Evolutionary conservation across 2,329 filamentous ascomycete species (phyloP).

Genomic region (Decorospora gaudefroyi): DNA sequence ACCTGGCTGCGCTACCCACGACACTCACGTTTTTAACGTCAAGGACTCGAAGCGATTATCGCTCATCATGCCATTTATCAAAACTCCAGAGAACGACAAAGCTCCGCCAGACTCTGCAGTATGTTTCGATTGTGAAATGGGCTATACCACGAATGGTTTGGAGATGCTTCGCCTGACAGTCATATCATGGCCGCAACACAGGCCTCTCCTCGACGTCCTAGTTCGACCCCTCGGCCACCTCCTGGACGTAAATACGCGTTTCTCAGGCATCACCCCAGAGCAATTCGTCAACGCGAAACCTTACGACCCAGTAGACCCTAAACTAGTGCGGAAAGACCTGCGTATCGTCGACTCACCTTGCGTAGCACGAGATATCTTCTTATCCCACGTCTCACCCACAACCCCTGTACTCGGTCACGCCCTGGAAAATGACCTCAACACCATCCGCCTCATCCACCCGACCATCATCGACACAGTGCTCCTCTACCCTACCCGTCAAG

Average conservation of each 20-base stretch:
- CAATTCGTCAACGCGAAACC: constrained; percentile 69
- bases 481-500: constrained; percentile 76
- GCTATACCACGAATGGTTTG: constrained; percentile 84
- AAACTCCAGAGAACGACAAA: constrained; percentile 70
- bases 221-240: constrained; percentile 83
- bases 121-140: constrained; percentile 97
- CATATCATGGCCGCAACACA: constrained; percentile 80
- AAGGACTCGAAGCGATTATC: constrained; percentile 76
- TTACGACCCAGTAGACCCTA: constrained; percentile 34
- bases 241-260: constrained; percentile 88
- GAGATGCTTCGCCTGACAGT: constrained; percentile 90
- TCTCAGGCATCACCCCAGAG: constrained; percentile 81
- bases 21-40: constrained; percentile 86
- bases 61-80: constrained; percentile 74
- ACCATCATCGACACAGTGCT: constrained; percentile 84
- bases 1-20: constrained; percentile 72
- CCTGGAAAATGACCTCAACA: constrained; percentile 93
- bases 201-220: constrained; percentile 77
- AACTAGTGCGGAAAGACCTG: constrained; percentile 51
- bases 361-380: constrained; percentile 75
- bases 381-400: constrained; percentile 71
- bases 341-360: constrained; percentile 76
- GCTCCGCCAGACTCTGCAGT: constrained; percentile 61
- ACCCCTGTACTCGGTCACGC: constrained; percentile 92
- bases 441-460: constrained; percentile 80